phyloP scores from a whole-genome alignment of 495 filamentous ascomycete genomes.

The Sabuloglossum arenarium region DNA sequence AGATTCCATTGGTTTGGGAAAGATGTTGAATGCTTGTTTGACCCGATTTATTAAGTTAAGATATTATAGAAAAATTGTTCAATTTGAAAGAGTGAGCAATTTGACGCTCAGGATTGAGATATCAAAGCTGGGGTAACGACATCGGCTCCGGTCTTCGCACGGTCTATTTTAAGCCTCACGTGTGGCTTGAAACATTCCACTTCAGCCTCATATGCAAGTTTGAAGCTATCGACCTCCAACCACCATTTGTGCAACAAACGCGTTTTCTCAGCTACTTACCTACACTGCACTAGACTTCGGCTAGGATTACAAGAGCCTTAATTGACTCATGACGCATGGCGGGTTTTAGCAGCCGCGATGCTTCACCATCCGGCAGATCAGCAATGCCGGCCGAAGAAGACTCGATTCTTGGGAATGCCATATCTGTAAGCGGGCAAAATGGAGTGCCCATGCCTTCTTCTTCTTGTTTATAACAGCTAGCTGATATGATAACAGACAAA shows the following conservation, averaged over 20 bases:
- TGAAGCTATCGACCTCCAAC: neutral
- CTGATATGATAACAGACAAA: conserved; percentile 34
- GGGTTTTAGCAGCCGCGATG: conserved; percentile 4
- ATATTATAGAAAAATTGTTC: too few species aligned
- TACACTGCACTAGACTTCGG: neutral
- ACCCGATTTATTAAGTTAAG: neutral
- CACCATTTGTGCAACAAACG: neutral
- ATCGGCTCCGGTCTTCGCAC: neutral
- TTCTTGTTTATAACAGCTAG: neutral
- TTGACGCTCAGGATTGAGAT: too few species aligned
- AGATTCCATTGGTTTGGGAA: conserved; percentile 45
- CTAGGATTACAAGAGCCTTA: neutral
- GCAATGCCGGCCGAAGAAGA: neutral
- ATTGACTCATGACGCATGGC: conserved; percentile 2
- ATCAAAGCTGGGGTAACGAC: neutral
- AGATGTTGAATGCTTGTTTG: neutral
- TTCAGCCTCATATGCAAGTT: neutral
- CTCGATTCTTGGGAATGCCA: conserved; percentile 2
- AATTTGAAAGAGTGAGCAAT: too few species aligned
- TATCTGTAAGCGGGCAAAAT: conserved; percentile 2
- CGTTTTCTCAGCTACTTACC: neutral
- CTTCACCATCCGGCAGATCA: neutral
- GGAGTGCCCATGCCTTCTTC: neutral
- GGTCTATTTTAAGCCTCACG: neutral
- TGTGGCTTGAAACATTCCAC: neutral